These are phyloP conservation scores for Striga hermonthica DNA, from an alignment of 305 asterid species.

Conservation along the genomic window DNA sequence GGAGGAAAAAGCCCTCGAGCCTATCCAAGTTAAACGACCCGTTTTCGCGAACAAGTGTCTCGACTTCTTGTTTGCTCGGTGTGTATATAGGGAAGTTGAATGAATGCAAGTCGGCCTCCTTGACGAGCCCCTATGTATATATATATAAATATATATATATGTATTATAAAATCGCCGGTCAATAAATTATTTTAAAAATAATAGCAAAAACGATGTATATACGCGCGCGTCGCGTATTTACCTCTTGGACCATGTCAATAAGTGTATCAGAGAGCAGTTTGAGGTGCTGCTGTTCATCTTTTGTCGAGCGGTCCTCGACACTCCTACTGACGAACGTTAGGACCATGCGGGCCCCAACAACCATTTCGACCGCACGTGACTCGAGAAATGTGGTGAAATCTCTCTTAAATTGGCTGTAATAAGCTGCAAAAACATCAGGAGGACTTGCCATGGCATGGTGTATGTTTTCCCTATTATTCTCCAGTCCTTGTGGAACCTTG, in stretches of 20 bases:
- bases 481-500: background rate
- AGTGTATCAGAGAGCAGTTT: conserved; percentile 33
- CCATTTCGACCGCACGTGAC: conserved; percentile 29
- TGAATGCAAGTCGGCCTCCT: conserved; percentile 28
- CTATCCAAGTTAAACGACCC: conserved; percentile 31
- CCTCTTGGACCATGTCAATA: conserved; percentile 29
- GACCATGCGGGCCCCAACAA: conserved; percentile 35
- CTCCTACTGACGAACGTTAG: conserved; percentile 31
- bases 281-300: conserved; percentile 21
- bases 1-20: conserved; percentile 11
- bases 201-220: background rate
- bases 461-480: conserved; percentile 26
- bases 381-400: conserved; percentile 34
- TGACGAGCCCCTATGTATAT: conserved; percentile 3
- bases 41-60: conserved; percentile 17
- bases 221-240: too few species aligned
- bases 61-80: conserved; percentile 29
- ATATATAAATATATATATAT: too few species aligned
- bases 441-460: conserved; percentile 32
- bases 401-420: conserved; percentile 31
- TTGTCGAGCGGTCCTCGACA: conserved; percentile 23
- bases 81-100: conserved; percentile 33
- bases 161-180: too few species aligned
- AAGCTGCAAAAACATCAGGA: conserved; percentile 32
- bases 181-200: background rate